Evolutionary conservation across 306 rosid species (phyloP), one percentile per base, ranked within the genome.

Genomic region (Sindora glabra): DNA sequence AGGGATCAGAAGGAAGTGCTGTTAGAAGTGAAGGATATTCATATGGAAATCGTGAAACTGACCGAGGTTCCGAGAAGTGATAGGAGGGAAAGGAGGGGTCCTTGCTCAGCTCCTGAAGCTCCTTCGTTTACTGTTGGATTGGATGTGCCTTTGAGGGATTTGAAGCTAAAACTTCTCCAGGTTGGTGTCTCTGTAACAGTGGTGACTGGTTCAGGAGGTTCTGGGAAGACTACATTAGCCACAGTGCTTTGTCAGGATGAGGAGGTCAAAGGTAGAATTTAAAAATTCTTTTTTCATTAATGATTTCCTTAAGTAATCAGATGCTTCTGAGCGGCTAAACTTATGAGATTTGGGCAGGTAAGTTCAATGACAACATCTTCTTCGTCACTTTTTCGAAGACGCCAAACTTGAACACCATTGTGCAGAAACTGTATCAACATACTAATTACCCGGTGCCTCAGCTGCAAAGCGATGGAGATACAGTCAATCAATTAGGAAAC

Each of bases 171-270:
- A 73, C 73, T 83, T 52, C 64, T 83, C 1, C 39, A 24, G 30
- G 56, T 44, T 17, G 71, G 15, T 2, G 64, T 10, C 2, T 52
- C 79, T 0, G 73, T 78, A 56, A 34, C 68, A 1, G 79, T 77
- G 7, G 33, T 86, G 21, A 78, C 87, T 5, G 85, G 83, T 15
- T 34, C 76, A 1, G 77, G 55, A 11, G 95, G 90, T 32, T 70
- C 71, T 0, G 87, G 90, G 32, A 86, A 83, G 70, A 68, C 87
- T 6, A 73, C 95, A 0, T 67, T 86, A 55, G 87, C 70, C 6
- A 65, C 48, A 23, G 62, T 0, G 60, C 51, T 86, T 16, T 83
- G 83, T 49, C 69, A 59, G 47, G 82, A 83, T 30, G 29, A 66
- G 11, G 37, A 83, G 12, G 73, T 79, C 3, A 50, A 29, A 71